Evolutionary conservation across 1,139 yeast species (phyloP), one percentile per base, ranked within the genome.

Genomic region (Hyphopichia pseudoburtonii): DNA sequence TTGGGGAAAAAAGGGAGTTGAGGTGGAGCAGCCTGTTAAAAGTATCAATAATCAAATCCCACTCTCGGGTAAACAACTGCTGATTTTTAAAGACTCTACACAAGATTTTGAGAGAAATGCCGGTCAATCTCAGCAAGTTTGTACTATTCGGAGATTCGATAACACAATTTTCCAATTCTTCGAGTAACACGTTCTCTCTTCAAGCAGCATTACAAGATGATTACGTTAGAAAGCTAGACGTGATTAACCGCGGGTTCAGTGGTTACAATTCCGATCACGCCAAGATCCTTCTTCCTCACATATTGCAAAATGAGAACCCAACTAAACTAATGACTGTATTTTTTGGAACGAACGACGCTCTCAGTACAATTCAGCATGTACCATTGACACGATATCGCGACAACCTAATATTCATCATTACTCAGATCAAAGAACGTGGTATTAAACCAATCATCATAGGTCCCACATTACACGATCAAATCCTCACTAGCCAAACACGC

Each of bases 281-380:
- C 1, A 51, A 62, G 8, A 35, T 47, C 15, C 53, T 82, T 11
- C 58, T 80, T 14, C 80, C 79, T 2, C 57, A 66, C 35, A 58
- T 82, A 15, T 54, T 82, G 25, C 56, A 62, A 14, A 52, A 60
- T 1, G 84, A 77, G 40, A 57, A 65, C 38, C 61, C 58, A 17
- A 52, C 47, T 3, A 54, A 58, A 41, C 47, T 83, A 23, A 70
- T 76, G 43, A 73, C 80, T 0, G 61, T 87, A 3, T 86, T 82
- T 56, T 78, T 85, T 48, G 96, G 96, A 1, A 74, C 94, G 9
- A 87, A 87, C 51, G 96, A 87, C 54, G 80, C 87, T 0, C 48
- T 65, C 3, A 62, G 59, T 3, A 70, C 69, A 25, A 59, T 65
- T 17, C 95, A 85, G 53, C 64, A 66, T 17, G 86, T 84, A 1